Evolutionary conservation across 192 early-diverging fungal species (phyloP).

Genomic region (Coemansia sp.): DNA sequence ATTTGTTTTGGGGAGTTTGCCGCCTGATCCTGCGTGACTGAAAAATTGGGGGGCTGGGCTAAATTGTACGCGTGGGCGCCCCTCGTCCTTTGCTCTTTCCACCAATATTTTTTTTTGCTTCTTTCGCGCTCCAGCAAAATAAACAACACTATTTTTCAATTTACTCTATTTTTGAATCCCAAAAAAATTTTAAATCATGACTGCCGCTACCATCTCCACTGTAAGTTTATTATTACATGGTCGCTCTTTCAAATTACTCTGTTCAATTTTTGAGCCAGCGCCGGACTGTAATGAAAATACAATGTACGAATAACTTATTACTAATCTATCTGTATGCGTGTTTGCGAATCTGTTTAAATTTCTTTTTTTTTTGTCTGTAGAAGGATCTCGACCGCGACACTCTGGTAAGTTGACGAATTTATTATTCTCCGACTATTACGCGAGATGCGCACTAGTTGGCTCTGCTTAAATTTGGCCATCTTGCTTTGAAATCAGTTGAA

Average conservation of each 20-base stretch:
- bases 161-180: slow-evolving; percentile 16
- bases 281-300: too few species aligned
- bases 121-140: slow-evolving; percentile 5
- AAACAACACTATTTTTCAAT: slow-evolving; percentile 12
- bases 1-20: not conserved
- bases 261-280: too few species aligned
- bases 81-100: slow-evolving; percentile 16
- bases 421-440: not conserved
- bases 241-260: not conserved
- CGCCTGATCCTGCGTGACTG: not conserved
- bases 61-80: slow-evolving; percentile 5
- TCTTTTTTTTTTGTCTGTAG: slow-evolving; percentile 19
- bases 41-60: slow-evolving; percentile 8
- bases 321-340: not conserved
- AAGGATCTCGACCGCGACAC: slow-evolving; percentile 47
- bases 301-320: too few species aligned
- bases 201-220: slow-evolving; percentile 43
- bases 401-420: slow-evolving; percentile 45
- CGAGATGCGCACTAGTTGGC: not conserved
- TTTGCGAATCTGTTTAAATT: not conserved
- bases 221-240: slow-evolving; percentile 33
- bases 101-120: slow-evolving; percentile 11
- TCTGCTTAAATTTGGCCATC: slow-evolving; percentile 6
- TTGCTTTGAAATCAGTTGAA: not conserved
- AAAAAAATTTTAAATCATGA: slow-evolving; percentile 18